Base-by-base conservation (phyloP, 768 basidiomycete genomes). In the Heimioporus sp. region DNA sequence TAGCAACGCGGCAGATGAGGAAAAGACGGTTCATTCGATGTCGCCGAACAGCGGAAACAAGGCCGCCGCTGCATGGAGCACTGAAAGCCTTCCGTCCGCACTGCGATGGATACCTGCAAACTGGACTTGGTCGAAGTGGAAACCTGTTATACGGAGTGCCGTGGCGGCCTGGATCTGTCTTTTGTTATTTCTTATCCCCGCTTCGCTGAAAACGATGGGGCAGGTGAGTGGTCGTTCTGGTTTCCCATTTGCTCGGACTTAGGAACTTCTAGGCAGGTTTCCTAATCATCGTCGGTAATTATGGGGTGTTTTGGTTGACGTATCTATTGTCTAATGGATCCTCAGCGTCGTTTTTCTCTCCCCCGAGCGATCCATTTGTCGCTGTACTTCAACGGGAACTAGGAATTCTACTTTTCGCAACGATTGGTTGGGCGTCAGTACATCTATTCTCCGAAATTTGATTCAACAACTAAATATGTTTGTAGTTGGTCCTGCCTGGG, bases 341-440 rank as follows among this genome's bases (percentile, higher is more conserved):
- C 49, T 13, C 48, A 87, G 87, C 80, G 4, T 70, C 82, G 0
- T 80, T 89, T 55, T 57, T 90, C 4, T 85, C 84, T 4, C 84
- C 88, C 1, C 86, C 88, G 1, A 71, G 62, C 19, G 86, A 86
- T 48, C 83, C 86, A 1, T 87, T 89, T 59, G 69, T 86, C n/a
- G 72, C 77, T 5, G 83, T 85, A 4, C 61, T 87, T 13, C 87
- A 89, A 60, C 81, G 85, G 2, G 86, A 89, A 60, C 40, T 79
- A 10, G 70, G 79, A 7, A 79, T 84, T 34, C 52, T 87, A 6
- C 17, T 73, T 1, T 80, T 83, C 42, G 76, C 76, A 0, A 56
- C 71, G 2, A 17, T 73, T 10, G 73, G 75, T 24, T 89, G 85
- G 85, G 86, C 78, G 85, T 85, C 55, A 64, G 82, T 77, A n/a